Evolutionary conservation across 345 rosid genomes (phyloP).

Genomic region (Jatropha curcas): DNA sequence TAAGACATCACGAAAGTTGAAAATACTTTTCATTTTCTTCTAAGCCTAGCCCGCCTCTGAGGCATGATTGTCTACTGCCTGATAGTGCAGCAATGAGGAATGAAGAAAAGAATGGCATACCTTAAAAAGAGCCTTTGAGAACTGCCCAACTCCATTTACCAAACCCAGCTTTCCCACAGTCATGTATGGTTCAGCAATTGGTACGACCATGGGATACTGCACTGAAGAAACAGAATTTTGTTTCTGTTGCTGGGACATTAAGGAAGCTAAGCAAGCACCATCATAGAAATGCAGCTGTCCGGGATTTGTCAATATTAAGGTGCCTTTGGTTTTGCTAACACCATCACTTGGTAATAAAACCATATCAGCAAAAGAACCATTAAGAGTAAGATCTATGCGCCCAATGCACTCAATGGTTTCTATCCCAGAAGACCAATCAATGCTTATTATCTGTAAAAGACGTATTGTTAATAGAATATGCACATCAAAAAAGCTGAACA

Average conservation of each 20-base stretch:
- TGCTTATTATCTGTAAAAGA: constrained; percentile 26
- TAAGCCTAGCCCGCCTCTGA: background rate
- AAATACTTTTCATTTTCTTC: background rate
- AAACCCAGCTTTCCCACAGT: constrained; percentile 24
- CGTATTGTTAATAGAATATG: background rate
- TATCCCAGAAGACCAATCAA: constrained; percentile 34
- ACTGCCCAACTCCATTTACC: constrained; percentile 16
- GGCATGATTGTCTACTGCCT: background rate
- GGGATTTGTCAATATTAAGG: constrained; percentile 32
- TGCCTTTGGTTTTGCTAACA: constrained; percentile 13
- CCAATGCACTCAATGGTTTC: constrained; percentile 22
- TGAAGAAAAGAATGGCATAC: constrained; percentile 16
- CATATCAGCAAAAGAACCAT: constrained; percentile 39
- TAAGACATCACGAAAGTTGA: background rate
- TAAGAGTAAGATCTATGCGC: constrained; percentile 32
- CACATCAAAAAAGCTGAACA: background rate
- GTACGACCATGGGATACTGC: constrained; percentile 26
- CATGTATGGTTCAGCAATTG: constrained; percentile 29
- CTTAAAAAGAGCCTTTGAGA: constrained; percentile 26
- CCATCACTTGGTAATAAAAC: constrained; percentile 14
- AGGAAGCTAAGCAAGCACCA: constrained; percentile 22
- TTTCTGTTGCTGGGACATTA: constrained; percentile 16
- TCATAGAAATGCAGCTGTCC: constrained; percentile 35
- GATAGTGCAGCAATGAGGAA: background rate
- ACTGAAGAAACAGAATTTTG: constrained; percentile 23